These are phyloP conservation scores for Fusarium equiseti DNA, from an alignment of 2,329 filamentous ascomycete genomes.

Conservation along the genomic window DNA sequence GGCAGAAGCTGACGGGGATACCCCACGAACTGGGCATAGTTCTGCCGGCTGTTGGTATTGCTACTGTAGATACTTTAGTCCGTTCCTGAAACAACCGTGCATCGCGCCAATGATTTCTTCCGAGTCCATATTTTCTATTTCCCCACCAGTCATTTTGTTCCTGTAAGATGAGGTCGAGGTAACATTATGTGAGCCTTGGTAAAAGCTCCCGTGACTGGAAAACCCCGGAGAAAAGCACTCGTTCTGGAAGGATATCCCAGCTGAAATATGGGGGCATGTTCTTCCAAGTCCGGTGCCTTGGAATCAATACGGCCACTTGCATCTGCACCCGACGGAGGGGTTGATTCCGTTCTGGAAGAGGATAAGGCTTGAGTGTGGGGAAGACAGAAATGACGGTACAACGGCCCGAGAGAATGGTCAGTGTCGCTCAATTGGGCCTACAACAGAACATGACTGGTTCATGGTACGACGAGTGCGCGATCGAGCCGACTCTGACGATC, in stretches of 20 bases:
- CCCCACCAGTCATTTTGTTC: not conserved
- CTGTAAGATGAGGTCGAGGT: not conserved
- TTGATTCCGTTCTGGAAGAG: slow-evolving; percentile 15
- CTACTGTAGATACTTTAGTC: not conserved
- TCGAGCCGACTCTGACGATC: not conserved
- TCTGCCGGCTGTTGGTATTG: not conserved
- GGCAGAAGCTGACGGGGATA: slow-evolving; percentile 16
- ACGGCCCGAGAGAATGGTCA: slow-evolving; percentile 10
- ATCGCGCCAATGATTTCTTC: not conserved
- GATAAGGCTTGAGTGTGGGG: slow-evolving; percentile 17
- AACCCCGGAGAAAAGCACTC: not conserved
- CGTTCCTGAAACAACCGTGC: slow-evolving; percentile 9
- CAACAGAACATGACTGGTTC: not conserved
- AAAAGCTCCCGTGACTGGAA: not conserved
- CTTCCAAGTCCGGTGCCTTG: not conserved
- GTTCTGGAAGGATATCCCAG: not conserved
- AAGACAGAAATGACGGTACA: slow-evolving; percentile 5
- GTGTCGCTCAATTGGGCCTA: not conserved
- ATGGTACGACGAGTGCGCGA: not conserved
- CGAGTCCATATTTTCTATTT: not conserved
- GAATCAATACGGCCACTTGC: not conserved
- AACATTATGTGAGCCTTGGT: not conserved
- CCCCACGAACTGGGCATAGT: slow-evolving; percentile 3
- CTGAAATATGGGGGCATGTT: not conserved
- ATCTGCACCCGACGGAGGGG: slow-evolving; percentile 11